These are phyloP conservation scores for Agroathelia rolfsii DNA, from an alignment of 1,284 basidiomycete genomes.

Conservation along the genomic window DNA sequence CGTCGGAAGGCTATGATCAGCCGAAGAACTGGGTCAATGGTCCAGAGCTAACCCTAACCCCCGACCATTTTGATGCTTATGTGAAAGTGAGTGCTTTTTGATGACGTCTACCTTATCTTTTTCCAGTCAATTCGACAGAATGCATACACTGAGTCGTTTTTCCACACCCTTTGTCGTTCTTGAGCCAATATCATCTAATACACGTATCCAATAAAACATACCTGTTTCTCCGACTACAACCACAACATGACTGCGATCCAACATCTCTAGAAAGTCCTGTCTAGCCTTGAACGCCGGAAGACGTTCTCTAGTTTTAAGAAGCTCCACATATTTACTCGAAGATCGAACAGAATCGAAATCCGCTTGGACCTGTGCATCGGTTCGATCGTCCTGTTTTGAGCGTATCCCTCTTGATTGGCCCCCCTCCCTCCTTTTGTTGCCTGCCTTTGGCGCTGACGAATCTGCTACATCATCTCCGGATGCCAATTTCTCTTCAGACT, in stretches of 20 bases:
- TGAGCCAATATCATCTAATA: conserved; percentile 9
- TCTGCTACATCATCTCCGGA: background rate
- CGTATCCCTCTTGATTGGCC: conserved; percentile 12
- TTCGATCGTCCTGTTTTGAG: conserved; percentile 31
- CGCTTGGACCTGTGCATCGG: conserved; percentile 41
- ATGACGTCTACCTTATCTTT: background rate
- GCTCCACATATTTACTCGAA: conserved; percentile 50
- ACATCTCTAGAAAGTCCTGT: conserved; percentile 49
- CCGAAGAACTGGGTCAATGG: background rate
- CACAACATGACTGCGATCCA: conserved; percentile 59
- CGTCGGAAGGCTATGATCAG: conserved; percentile 4
- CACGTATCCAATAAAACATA: conserved; percentile 14
- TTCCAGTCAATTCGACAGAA: background rate
- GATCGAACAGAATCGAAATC: conserved; percentile 44
- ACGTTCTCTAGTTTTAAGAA: conserved; percentile 47
- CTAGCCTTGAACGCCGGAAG: conserved; percentile 73
- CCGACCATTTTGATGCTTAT: no score
- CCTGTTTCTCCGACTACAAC: conserved; percentile 83
- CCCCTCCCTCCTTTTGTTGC: conserved; percentile 4
- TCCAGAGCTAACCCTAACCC: no score
- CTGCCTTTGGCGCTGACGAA: background rate
- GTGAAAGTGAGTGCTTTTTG: background rate
- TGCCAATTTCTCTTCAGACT: conserved; percentile 9
- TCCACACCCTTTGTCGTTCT: conserved; percentile 55
- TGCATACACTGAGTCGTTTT: conserved; percentile 75